Evolutionary conservation across 108 stramenopile species (phyloP).

Genomic region (Stephanodiscus triporus): DNA sequence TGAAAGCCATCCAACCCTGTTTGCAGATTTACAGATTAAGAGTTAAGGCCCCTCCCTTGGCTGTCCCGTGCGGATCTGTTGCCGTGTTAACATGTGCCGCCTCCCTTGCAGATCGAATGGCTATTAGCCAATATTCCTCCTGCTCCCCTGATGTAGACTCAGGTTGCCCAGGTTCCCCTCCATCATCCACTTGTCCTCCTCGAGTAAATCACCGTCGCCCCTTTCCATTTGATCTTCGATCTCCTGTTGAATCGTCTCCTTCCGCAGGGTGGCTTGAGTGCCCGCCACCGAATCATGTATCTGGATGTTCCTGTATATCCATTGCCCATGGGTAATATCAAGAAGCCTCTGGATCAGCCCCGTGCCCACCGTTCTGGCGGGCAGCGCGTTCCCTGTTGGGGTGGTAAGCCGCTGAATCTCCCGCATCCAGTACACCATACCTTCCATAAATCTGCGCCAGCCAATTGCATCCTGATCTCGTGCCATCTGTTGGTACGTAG

Average conservation of each 20-base stretch:
- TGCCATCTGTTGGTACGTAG: background rate
- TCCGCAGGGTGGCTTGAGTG: background rate
- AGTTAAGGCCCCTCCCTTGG: no score
- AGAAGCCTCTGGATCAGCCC: background rate
- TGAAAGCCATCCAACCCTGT: no score
- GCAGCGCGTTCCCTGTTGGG: background rate
- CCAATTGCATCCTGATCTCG: constrained; percentile 18
- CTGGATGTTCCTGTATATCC: constrained; percentile 10
- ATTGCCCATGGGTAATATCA: background rate
- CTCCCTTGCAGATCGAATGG: background rate
- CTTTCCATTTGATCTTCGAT: constrained; percentile 10
- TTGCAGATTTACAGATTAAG: no score
- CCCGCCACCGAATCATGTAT: constrained; percentile 10
- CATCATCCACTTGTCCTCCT: constrained; percentile 5
- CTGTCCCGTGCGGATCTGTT: no score
- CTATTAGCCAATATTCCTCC: background rate
- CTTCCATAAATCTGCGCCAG: constrained; percentile 27
- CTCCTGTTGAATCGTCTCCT: constrained; percentile 1
- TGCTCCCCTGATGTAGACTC: background rate
- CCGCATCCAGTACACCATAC: background rate
- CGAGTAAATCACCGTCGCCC: background rate
- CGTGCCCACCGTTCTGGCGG: background rate
- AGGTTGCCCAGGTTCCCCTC: background rate
- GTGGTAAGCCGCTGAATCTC: background rate
- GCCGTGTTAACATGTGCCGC: background rate